Conservation (phyloP, 345 rosid species). For the Gossypium ekmanianum region DNA sequence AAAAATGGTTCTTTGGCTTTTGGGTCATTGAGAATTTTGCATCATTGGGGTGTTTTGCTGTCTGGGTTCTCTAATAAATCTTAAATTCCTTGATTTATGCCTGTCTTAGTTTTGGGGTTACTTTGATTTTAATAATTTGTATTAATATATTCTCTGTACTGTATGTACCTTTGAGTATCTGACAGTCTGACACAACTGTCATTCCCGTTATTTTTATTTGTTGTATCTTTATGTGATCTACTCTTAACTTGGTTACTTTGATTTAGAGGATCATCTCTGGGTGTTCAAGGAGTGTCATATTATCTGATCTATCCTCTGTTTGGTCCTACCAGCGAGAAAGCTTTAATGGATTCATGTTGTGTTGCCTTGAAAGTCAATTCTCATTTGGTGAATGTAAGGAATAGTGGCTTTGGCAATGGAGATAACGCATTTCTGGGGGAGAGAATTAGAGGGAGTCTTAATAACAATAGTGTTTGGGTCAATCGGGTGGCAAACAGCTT, state of each 20-base stretch:
- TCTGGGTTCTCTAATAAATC: conserved; percentile 21
- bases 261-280: conserved; percentile 17
- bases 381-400: conserved; percentile 31
- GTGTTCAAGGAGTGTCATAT: neutral
- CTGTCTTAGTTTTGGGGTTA: conserved; percentile 23
- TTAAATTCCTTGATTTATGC: conserved; percentile 14
- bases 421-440: conserved; percentile 58
- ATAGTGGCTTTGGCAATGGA: conserved; percentile 30
- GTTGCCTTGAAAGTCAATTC: conserved; percentile 38
- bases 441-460: conserved; percentile 45
- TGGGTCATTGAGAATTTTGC: conserved; percentile 20
- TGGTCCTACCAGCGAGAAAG: conserved; percentile 20
- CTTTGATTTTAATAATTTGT: conserved; percentile 31
- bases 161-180: conserved; percentile 13
- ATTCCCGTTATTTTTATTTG: conserved; percentile 13
- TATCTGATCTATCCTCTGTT: conserved; percentile 15
- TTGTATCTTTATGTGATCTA: conserved; percentile 38
- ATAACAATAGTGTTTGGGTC: conserved; percentile 25
- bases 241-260: conserved; percentile 51
- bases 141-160: conserved; percentile 16
- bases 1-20: conserved; percentile 13
- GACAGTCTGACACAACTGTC: conserved; percentile 28
- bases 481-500: conserved; percentile 33
- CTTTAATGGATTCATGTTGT: conserved; percentile 64
- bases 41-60: conserved; percentile 1